phyloP scores from a whole-genome alignment of 108 stramenopile genomes.

The Mediolabrus comicus region DNA sequence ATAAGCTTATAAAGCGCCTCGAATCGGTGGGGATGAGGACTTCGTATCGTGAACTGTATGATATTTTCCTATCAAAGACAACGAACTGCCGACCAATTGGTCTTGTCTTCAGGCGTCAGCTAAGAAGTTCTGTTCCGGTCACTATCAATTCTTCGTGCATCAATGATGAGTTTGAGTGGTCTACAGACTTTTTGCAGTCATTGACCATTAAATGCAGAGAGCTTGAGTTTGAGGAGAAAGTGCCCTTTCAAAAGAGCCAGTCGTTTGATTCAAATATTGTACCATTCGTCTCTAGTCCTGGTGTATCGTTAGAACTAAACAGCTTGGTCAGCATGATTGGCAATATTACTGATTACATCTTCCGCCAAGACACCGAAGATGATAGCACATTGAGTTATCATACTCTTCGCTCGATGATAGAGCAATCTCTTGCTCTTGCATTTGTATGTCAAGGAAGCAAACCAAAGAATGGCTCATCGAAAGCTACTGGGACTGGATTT shows the following conservation, averaged over 20 bases:
- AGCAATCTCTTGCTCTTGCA: conserved; percentile 41
- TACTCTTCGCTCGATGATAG: conserved; percentile 29
- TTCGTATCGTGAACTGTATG: conserved; percentile 41
- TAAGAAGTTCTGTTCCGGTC: background rate
- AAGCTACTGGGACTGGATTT: conserved; percentile 28
- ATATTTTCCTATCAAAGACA: conserved; percentile 40
- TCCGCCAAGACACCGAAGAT: background rate
- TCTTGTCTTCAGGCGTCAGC: conserved; percentile 35
- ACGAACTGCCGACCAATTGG: conserved; percentile 37
- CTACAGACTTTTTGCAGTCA: conserved; percentile 29
- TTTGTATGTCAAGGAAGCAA: conserved; percentile 21
- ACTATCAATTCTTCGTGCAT: conserved; percentile 2
- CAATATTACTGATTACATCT: background rate
- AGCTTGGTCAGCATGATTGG: conserved; percentile 18
- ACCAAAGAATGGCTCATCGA: background rate
- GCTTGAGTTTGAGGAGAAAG: conserved; percentile 30
- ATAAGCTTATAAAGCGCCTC: conserved; percentile 43
- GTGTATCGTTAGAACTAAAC: background rate
- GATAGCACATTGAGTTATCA: conserved; percentile 26
- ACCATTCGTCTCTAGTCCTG: conserved; percentile 5
- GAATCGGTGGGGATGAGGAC: conserved; percentile 49
- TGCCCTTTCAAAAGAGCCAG: conserved; percentile 13
- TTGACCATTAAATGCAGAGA: conserved; percentile 37
- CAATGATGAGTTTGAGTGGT: conserved; percentile 42
- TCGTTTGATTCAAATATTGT: conserved; percentile 10